A percentile compares a stretch with the other conserved stretches of the same genome.
Evolutionary conservation across 768 basidiomycete genomes (phyloP).

Genomic region (Serendipita vermifera): DNA sequence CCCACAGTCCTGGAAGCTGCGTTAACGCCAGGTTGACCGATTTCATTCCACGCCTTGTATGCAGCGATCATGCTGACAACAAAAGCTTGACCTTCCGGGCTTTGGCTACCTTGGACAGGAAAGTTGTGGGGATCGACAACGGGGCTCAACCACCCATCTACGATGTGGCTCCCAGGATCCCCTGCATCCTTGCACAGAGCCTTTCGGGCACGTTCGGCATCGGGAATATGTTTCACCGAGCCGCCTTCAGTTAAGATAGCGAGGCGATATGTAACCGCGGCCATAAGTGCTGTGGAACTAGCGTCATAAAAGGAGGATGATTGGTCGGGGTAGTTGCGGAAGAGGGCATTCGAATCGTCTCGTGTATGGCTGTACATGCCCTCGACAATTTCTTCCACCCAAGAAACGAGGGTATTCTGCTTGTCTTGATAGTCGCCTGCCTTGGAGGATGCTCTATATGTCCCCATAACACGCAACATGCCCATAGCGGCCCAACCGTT

Average conservation of each 20-base stretch:
- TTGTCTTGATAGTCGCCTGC: conserved; percentile 40
- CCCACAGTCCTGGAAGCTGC: neutral
- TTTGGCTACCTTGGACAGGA: conserved; percentile 34
- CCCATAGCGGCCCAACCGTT: conserved; percentile 87
- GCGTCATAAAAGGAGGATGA: conserved; percentile 55
- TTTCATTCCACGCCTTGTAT: conserved; percentile 58
- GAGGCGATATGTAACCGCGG: conserved; percentile 62
- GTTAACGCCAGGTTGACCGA: conserved; percentile 41
- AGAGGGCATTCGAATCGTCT: conserved; percentile 26
- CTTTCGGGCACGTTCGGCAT: conserved; percentile 44
- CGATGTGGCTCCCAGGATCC: conserved; percentile 7
- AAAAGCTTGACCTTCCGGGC: conserved; percentile 72
- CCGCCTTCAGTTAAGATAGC: conserved; percentile 41
- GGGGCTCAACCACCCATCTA: conserved; percentile 49
- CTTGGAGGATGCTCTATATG: conserved; percentile 45
- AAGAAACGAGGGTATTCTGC: conserved; percentile 44
- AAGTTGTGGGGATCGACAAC: conserved; percentile 61
- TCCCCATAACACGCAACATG: conserved; percentile 69
- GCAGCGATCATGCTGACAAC: conserved; percentile 61
- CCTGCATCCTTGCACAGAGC: conserved; percentile 21
- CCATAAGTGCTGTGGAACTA: conserved; percentile 59
- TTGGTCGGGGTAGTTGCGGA: conserved; percentile 61
- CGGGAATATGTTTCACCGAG: conserved; percentile 31
- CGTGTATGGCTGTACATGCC: conserved; percentile 43
- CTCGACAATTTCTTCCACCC: conserved; percentile 61